Percentiles rank a stretch among this genome's conserved stretches.
Evolutionary conservation across 768 basidiomycete species (phyloP).

Genomic region (Podaxis rugospora): DNA sequence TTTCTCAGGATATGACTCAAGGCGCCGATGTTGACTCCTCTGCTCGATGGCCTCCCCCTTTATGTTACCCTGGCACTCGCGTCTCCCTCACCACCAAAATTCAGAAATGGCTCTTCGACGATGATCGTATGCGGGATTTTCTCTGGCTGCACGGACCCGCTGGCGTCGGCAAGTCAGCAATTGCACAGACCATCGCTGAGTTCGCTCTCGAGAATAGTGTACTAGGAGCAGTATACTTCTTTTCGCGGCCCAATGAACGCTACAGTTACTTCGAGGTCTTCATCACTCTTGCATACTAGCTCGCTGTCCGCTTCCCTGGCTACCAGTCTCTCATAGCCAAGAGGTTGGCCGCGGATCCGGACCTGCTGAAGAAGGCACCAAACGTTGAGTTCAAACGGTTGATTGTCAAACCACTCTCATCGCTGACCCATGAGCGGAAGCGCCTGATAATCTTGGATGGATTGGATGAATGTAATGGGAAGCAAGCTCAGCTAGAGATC

Average conservation of each 20-base stretch:
- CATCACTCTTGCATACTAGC: too few species aligned
- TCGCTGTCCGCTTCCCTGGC: background rate
- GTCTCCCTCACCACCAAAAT: background rate
- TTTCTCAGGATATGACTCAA: background rate
- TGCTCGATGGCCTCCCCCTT: background rate
- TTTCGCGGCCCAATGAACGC: background rate
- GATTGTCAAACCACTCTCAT: background rate
- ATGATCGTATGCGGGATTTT: background rate
- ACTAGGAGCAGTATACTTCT: constrained; percentile 11
- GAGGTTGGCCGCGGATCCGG: background rate
- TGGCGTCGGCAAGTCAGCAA: background rate
- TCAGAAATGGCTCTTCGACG: background rate
- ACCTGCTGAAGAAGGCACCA: background rate
- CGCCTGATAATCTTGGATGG: background rate
- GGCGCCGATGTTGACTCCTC: background rate
- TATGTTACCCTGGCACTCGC: constrained; percentile 1
- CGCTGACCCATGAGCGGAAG: background rate
- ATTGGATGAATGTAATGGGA: background rate
- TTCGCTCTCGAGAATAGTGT: background rate
- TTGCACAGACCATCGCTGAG: constrained; percentile 6
- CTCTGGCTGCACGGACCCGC: background rate
- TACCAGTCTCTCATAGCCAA: background rate
- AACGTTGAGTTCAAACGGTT: background rate
- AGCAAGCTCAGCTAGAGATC: background rate
- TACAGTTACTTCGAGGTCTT: background rate